Evolutionary conservation across 345 rosid genomes (phyloP).

Genomic region (Citrus glauca): DNA sequence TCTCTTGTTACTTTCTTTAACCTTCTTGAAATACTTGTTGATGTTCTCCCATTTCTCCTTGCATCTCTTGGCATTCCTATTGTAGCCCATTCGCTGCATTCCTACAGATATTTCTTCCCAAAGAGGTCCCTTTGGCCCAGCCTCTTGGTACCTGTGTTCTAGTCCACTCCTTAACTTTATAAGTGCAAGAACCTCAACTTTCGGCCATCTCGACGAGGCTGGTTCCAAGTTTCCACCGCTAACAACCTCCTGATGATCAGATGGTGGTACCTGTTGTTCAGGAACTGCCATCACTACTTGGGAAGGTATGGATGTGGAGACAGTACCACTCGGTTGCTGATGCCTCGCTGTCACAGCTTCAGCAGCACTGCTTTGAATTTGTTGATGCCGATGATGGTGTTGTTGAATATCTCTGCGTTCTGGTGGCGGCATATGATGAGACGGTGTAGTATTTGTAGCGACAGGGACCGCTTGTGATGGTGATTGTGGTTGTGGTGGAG

Average conservation of each 20-base stretch:
- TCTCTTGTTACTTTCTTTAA: conserved; percentile 74
- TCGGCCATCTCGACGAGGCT: conserved; percentile 74
- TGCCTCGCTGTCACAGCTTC: neutral
- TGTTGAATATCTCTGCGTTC: neutral
- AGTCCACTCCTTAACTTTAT: conserved; percentile 57
- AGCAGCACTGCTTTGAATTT: conserved; percentile 5
- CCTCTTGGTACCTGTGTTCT: conserved; percentile 61
- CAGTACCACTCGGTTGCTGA: neutral
- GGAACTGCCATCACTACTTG: conserved; percentile 46
- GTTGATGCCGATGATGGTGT: conserved; percentile 17
- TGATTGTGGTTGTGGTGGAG: conserved; percentile 20
- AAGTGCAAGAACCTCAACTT: conserved; percentile 65
- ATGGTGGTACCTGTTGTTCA: conserved; percentile 43
- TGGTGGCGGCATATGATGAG: conserved; percentile 2
- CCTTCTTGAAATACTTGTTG: conserved; percentile 87
- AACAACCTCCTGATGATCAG: conserved; percentile 24
- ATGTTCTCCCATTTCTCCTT: conserved; percentile 96
- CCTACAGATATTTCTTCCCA: conserved; percentile 78
- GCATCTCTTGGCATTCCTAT: conserved; percentile 68
- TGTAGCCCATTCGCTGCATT: conserved; percentile 65
- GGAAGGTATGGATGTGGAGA: conserved; percentile 13
- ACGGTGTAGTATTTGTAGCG: conserved; percentile 9
- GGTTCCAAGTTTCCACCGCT: conserved; percentile 33
- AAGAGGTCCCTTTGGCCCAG: conserved; percentile 72
- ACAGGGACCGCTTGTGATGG: conserved; percentile 1